Evolutionary conservation across 75 land plant genomes (phyloP).

Genomic region (Picea glauca): DNA sequence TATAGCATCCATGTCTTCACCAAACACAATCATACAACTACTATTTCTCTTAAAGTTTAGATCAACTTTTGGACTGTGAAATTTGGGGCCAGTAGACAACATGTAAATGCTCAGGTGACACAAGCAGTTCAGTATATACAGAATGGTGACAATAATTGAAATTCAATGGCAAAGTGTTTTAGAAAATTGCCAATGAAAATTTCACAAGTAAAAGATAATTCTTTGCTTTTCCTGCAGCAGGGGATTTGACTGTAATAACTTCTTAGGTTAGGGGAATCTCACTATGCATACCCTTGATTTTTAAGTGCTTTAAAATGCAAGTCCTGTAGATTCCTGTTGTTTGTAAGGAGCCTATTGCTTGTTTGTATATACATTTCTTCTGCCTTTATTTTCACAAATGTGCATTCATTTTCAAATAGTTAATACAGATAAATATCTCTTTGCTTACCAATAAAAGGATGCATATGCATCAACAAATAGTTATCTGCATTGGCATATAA

Average conservation of each 20-base stretch:
- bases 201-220: background rate
- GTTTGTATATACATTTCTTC: too few species aligned
- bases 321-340: too few species aligned
- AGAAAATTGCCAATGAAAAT: background rate
- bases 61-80: background rate
- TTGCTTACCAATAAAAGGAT: too few species aligned
- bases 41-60: background rate
- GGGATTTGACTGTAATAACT: background rate
- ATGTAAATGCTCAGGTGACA: background rate
- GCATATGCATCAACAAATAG: too few species aligned
- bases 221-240: background rate
- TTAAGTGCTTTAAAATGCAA: slow-evolving; percentile 22
- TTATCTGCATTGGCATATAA: too few species aligned
- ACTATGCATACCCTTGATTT: background rate
- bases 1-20: too few species aligned
- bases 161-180: background rate
- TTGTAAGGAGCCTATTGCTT: too few species aligned
- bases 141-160: background rate
- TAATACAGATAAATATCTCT: too few species aligned
- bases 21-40: too few species aligned
- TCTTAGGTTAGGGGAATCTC: background rate
- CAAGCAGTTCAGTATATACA: background rate
- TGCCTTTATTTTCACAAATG: too few species aligned
- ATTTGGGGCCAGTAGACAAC: background rate
- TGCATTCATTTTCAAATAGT: too few species aligned